Evolutionary conservation across 306 rosid species (phyloP), one percentile per base, ranked within the genome.

Genomic region (cucumber (Cucumis sativus)): DNA sequence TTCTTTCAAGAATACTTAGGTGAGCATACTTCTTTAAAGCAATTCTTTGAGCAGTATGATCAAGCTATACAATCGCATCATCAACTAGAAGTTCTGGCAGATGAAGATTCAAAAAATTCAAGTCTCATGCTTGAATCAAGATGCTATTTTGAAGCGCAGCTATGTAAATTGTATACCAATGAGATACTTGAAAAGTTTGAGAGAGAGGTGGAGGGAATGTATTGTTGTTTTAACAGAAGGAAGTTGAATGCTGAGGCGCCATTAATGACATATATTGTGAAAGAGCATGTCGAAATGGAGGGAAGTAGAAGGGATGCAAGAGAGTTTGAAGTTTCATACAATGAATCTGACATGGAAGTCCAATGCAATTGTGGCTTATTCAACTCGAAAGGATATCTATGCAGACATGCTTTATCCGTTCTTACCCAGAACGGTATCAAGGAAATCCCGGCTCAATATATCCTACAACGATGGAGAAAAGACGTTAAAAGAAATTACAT

Each of bases 391-490:
- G 97, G 97, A 69, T 89, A 83, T 83, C 82, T 88, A 72, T 91
- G 94, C 82, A 86, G 94, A 80, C 97, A 91, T 79, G 86, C 90
- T 4, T 83, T 89, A 4, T 86, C 83, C 10, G 79, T 91, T 81
- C 89, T 91, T 20, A 58, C 71, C 81, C 91, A 89, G 65, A 88
- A 84, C 80, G 86, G 92, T 15, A 69, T 89, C 65, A 85, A 85
- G 85, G 94, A 88, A 83, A 85, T 91, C 37, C 91, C 92, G 16
- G 66, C 83, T 33, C 97, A 85, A 45, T 89, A 86, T 81, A 65
- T 89, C 77, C 84, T 86, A 79, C 77, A 88, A 3, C 81, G 90
- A 57, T 89, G 97, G 97, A 89, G 94, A 78, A 91, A 91, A 79
- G 94, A 91, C 75, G 6, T 85, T 16, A 68, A 83, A 51, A 88